Base-by-base conservation (phyloP, 768 basidiomycete genomes). In the Rhodotorula graminis region DNA sequence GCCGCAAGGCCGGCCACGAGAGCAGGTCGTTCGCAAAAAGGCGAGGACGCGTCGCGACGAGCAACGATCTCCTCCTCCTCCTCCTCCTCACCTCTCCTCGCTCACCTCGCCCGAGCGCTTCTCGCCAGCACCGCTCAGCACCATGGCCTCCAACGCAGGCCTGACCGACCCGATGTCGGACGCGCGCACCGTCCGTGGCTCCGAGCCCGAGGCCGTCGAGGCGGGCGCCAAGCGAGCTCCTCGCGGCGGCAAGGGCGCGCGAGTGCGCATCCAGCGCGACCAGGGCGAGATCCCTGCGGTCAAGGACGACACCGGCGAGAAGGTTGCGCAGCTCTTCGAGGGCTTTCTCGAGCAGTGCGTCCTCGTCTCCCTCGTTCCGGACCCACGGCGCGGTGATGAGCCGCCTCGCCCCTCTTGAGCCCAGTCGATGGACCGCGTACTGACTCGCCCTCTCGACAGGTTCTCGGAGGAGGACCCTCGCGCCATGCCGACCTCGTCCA, bases 301-400 rank as follows among this genome's bases (percentile, higher is more conserved):
- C 3, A 89, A 88, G 77, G 96, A 98, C 82, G 88, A 90, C 46
- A 95, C 97, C 29, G 95, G 95, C 65, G 94, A 98, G 83, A 92
- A 91, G 77, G 92, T 98, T 9, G 88, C 89, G 67, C 91, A 94
- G 78, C 88, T 89, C 78, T 97, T 98, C 79, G 90, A 92, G 80
- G 86, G 87, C 3, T 97, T 99, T 82, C 82, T 98, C 65, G 90
- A 91, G 83, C 89, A 88, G 96, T 97, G 80, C 66, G 89, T 84
- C 44, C 61, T 9, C 61, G 61, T 37, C 44, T 64, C 46, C 66
- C 23, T 33, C 52, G 37, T 19, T 1, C 9, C n/a, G 31, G 44
- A 23, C 21, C 14, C 44, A 44, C 42, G 42, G 15, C 42, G 42
- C n/a, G 21, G 56, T 55, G 58, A 50, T 47, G 49, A 18, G 21